Evolutionary conservation across 2,329 filamentous ascomycete genomes (phyloP), one percentile per base, ranked within the genome.

Genomic region (Penicillium sp.): DNA sequence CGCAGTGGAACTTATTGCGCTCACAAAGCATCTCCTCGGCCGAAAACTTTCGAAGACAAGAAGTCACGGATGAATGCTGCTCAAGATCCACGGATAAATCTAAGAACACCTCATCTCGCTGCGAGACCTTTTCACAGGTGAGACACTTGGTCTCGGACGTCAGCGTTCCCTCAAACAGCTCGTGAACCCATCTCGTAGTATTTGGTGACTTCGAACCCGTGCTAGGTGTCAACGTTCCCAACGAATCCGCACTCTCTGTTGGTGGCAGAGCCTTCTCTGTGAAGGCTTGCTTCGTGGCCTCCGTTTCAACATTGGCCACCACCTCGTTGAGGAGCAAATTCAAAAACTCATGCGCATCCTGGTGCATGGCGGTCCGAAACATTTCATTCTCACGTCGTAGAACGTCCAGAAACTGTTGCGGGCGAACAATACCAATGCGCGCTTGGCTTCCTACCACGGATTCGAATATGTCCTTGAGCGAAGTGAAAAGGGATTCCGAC

Each of bases 1-100:
- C 93, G 71, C 93, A 98, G 65, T 98, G 91, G 59, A 98, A 98
- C 66, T 98, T 98, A 75, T 98, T 97, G 53, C 90, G 81, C 72
- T 98, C 93, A 65, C 93, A 97, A 51, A 98, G 78, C 88, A 97
- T 96, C 69, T 98, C 93, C 63, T 97, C 93, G 40, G 93, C 89
- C 0, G 93, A 98, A 63, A 98, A 98, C 62, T 96, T 95, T 52
- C 88, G 81, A 56, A 98, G 72, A 66, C 93, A 98, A 24, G 93
- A 91, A 3, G 93, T 97, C 3, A 98, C 93, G 0, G 93, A 98
- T 0, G 90, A 90, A 66, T 97, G 89, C 63, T 96, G 85, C 58
- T 95, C 89, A 12, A 98, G 75, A 69, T 98, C 93, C 48, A 98
- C 95, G 0, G 93, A 97, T 19, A 98, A 74, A 69, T 98, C 93